Base-by-base conservation (phyloP, 441 rosid species). In the Erodium trifolium region DNA sequence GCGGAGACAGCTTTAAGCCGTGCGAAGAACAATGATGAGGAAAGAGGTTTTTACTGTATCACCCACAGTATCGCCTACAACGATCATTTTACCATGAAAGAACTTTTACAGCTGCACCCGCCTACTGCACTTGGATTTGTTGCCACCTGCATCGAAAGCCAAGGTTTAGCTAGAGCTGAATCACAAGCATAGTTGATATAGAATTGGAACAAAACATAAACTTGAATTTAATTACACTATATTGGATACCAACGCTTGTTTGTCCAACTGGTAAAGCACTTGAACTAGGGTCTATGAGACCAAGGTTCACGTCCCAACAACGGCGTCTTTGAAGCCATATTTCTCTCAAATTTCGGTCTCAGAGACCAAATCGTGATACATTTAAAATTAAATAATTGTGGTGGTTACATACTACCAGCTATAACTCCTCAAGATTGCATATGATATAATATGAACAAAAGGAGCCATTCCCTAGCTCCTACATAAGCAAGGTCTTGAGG, bases 101-200 rank as follows among this genome's bases (percentile, higher is more conserved):
- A 95, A 79, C 92, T 95, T 77, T 92, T 92, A 79, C 97, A 92
- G 75, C 98, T 88, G 83, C 97, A 92, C 18, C 97, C 98, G 5
- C 91, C 97, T 34, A 92, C 94, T 13, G 97, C 98, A 41, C 96
- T 90, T 0, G 98, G 99, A 74, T 95, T 95, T 23, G 85, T 77
- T 55, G 95, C 84, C 53, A 92, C 98, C 99, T 94, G 83, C 81
- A 78, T 13, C 62, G 13, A 7, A 31, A 67, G 69, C 59, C 53
- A 70, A 51, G 53, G 53, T 3, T 47, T 51, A 51, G 57, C 3
- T 47, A 3, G 53, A 47, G 53, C 53, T 12, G n/a, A 47, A 47
- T 47, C 53, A 12, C 53, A 47, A 3, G 57, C 5, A 7, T 51
- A 51, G 18, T 41, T 41, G 47, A 41, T 41, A 10, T 41, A 41